These are phyloP conservation scores for Nematocida major DNA, from an alignment of 371 early-diverging fungal genomes.

Conservation along the genomic window DNA sequence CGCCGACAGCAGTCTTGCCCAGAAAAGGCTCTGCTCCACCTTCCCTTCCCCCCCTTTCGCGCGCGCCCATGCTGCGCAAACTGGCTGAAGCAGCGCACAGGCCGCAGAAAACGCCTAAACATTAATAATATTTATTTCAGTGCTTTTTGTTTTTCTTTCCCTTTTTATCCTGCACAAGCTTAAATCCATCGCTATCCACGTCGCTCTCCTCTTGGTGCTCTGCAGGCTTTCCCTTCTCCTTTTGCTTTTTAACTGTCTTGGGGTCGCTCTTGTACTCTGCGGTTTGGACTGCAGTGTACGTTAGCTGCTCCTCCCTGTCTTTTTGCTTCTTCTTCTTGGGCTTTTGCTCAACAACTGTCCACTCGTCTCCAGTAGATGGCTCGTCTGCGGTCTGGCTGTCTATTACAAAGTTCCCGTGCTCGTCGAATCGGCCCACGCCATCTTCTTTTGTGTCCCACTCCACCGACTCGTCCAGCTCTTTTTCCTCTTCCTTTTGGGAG, in stretches of 20 bases:
- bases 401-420: slow-evolving; percentile 39
- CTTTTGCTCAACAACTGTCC: slow-evolving; percentile 6
- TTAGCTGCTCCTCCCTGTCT: slow-evolving; percentile 5
- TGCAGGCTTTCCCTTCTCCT: background rate
- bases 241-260: background rate
- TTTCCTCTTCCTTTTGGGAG: background rate
- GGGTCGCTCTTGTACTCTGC: background rate
- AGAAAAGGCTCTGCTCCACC: too few relatives aligned
- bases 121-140: background rate
- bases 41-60: too few relatives aligned
- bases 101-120: background rate
- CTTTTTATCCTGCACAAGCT: slow-evolving; percentile 14
- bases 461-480: slow-evolving; percentile 7
- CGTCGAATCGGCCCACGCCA: slow-evolving; percentile 20
- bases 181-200: slow-evolving; percentile 44
- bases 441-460: slow-evolving; percentile 44
- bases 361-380: background rate
- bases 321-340: slow-evolving; percentile 22
- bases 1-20: too few relatives aligned
- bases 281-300: slow-evolving; percentile 1
- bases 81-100: too few relatives aligned
- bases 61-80: too few relatives aligned
- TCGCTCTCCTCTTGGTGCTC: background rate
- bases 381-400: background rate
- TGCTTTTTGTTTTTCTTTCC: slow-evolving; percentile 32